phyloP scores from a whole-genome alignment of 1,284 basidiomycete genomes.

The Fomitopsis palustris region DNA sequence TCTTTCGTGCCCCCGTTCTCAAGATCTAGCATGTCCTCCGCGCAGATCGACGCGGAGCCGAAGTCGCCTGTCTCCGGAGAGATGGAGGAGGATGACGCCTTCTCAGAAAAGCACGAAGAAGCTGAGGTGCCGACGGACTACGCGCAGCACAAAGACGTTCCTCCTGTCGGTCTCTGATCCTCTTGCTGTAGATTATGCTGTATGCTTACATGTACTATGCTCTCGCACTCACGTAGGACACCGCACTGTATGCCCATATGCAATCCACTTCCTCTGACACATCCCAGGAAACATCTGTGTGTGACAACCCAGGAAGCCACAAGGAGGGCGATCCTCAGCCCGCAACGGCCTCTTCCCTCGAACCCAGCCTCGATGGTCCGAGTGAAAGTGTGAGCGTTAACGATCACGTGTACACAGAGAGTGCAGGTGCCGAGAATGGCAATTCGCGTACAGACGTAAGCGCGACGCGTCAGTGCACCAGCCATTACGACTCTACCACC shows the following conservation, averaged over 20 bases:
- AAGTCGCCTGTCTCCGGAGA: conserved; percentile 9
- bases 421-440: conserved; percentile 14
- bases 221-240: conserved; percentile 44
- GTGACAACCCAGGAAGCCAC: background rate
- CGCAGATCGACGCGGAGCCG: conserved; percentile 11
- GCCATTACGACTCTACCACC: conserved; percentile 24
- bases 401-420: conserved; percentile 20
- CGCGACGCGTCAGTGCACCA: conserved; percentile 60
- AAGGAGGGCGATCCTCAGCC: background rate
- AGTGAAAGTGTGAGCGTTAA: conserved; percentile 1
- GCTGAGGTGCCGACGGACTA: background rate
- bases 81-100: conserved; percentile 2
- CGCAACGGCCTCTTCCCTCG: too few species aligned
- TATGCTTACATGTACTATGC: conserved; percentile 45
- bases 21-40: conserved; percentile 7
- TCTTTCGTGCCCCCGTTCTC: conserved; percentile 24
- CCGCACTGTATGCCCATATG: conserved; percentile 26
- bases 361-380: too few species aligned
- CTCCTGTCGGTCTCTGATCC: conserved; percentile 51
- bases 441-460: conserved; percentile 23
- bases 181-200: conserved; percentile 28
- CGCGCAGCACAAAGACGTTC: conserved; percentile 24
- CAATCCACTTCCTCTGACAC: conserved; percentile 5
- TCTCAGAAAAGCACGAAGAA: conserved; percentile 7
- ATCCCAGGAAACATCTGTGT: background rate